phyloP scores from a whole-genome alignment of 371 early-diverging fungal genomes.

The Umbelopsis sp. region DNA sequence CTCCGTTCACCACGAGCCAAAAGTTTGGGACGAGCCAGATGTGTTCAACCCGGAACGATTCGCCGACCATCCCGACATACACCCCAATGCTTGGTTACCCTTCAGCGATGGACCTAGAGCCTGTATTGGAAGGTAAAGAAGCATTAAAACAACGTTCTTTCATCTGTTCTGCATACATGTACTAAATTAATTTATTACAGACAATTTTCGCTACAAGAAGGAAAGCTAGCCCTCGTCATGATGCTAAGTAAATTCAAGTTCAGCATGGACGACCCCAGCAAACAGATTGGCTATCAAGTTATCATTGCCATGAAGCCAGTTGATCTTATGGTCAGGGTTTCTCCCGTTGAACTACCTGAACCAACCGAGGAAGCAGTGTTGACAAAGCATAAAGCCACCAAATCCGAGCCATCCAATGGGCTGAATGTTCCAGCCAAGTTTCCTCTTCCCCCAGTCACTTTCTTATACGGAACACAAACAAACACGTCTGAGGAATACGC shows the following conservation, averaged over 20 bases:
- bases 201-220: conserved; percentile 64
- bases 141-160: neutral
- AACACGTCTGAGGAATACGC: conserved; percentile 63
- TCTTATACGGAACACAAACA: conserved; percentile 60
- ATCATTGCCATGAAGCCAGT: conserved; percentile 45
- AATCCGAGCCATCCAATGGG: conserved; percentile 12
- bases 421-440: conserved; percentile 19
- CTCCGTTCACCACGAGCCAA: conserved; percentile 48
- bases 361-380: conserved; percentile 22
- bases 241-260: conserved; percentile 46
- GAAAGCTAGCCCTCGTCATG: conserved; percentile 59
- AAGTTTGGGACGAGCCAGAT: conserved; percentile 50
- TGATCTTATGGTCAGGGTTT: conserved; percentile 39
- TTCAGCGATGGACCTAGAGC: conserved; percentile 54
- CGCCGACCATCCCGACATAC: conserved; percentile 51
- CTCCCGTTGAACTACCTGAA: conserved; percentile 42
- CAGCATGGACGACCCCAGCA: conserved; percentile 38
- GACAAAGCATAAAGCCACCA: neutral
- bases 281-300: conserved; percentile 34
- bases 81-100: conserved; percentile 58
- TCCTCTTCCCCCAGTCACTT: conserved; percentile 42
- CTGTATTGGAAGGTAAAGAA: conserved; percentile 35
- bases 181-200: conserved; percentile 16
- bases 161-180: neutral
- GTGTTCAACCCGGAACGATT: conserved; percentile 62